phyloP scores from a whole-genome alignment of 371 early-diverging fungal genomes.

The Rhizoclosmatium hyalinum region DNA sequence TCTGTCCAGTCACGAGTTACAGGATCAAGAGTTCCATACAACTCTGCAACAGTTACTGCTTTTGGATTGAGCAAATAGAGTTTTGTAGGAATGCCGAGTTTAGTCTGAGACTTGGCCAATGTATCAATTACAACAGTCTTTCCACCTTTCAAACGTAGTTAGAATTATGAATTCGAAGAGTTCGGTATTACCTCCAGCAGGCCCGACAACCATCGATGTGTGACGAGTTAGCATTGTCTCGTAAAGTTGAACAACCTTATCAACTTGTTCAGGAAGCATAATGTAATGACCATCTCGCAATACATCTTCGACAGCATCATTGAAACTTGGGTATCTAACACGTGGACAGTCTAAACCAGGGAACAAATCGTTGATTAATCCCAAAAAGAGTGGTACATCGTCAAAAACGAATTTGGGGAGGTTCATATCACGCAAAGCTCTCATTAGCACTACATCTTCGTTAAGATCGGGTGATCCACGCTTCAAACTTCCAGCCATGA shows the following conservation, averaged over 20 bases:
- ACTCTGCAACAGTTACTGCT: slow-evolving; percentile 62
- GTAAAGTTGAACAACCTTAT: slow-evolving; percentile 69
- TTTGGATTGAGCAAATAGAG: slow-evolving; percentile 65
- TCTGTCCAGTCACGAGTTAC: slow-evolving; percentile 72
- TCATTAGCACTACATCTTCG: slow-evolving; percentile 68
- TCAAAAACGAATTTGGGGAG: slow-evolving; percentile 70
- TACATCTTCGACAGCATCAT: slow-evolving; percentile 65
- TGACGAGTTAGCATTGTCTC: slow-evolving; percentile 69
- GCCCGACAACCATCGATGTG: slow-evolving; percentile 68
- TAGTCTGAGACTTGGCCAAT: slow-evolving; percentile 63
- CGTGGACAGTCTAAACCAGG: slow-evolving; percentile 69
- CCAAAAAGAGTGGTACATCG: slow-evolving; percentile 66
- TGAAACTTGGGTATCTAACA: slow-evolving; percentile 64
- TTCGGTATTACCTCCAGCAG: slow-evolving; percentile 47
- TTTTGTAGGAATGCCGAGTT: slow-evolving; percentile 59
- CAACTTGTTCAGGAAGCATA: slow-evolving; percentile 62
- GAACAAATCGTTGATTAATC: slow-evolving; percentile 63
- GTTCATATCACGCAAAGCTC: slow-evolving; percentile 66
- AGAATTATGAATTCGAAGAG: background rate
- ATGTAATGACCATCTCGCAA: slow-evolving; percentile 55
- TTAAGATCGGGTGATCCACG: slow-evolving; percentile 62
- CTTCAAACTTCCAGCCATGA: slow-evolving; percentile 68
- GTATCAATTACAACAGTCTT: slow-evolving; percentile 67
- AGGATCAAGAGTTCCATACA: slow-evolving; percentile 66
- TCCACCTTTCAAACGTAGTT: slow-evolving; percentile 47